phyloP scores from a whole-genome alignment of 768 basidiomycete species.

The Pleurotus tuber-regium region DNA sequence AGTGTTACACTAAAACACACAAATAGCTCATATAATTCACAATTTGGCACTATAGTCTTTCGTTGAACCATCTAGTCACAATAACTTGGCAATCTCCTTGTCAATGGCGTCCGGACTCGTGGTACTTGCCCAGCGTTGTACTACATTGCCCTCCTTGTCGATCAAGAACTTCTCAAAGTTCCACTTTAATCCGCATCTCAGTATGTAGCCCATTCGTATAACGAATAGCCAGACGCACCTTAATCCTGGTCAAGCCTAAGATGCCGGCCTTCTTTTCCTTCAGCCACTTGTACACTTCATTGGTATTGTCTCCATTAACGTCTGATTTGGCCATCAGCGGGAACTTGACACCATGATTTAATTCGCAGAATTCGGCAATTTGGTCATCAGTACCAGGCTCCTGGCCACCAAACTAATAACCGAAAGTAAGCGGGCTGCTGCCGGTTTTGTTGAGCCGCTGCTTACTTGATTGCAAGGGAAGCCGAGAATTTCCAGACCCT shows the following conservation, averaged over 20 bases:
- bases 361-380: constrained; percentile 69
- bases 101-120: constrained; percentile 68
- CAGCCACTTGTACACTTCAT: constrained; percentile 83
- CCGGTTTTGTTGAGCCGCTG: too few relatives aligned
- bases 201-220: background rate
- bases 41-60: background rate
- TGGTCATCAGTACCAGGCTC: constrained; percentile 81
- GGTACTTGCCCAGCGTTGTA: constrained; percentile 74
- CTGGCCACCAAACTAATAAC: constrained; percentile 76
- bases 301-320: constrained; percentile 84
- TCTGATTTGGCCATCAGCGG: constrained; percentile 92
- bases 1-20: too few relatives aligned
- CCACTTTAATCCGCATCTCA: constrained; percentile 48
- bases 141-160: constrained; percentile 72
- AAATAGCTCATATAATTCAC: background rate
- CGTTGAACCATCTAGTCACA: constrained; percentile 25
- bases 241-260: constrained; percentile 69
- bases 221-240: constrained; percentile 41
- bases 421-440: too few relatives aligned
- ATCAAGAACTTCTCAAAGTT: constrained; percentile 91
- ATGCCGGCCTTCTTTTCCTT: constrained; percentile 78
- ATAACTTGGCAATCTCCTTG: constrained; percentile 58
- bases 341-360: constrained; percentile 89
- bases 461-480: constrained; percentile 89
- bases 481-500: constrained; percentile 75